Conservation (phyloP, 352 stramenopile species). For the Pythium brassicae region DNA sequence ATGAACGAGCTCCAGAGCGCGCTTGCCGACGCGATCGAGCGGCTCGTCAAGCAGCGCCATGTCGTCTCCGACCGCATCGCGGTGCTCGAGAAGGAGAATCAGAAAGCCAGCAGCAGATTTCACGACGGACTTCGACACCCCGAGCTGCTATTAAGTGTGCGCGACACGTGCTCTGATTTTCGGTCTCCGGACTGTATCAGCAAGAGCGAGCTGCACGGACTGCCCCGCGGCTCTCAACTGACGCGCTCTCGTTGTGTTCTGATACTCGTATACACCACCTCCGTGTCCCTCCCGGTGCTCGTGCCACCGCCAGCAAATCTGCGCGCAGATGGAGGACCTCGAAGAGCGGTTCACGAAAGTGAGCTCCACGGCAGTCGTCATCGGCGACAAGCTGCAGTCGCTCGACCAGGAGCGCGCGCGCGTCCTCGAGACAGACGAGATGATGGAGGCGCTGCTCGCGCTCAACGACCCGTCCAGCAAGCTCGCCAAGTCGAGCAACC, state of each 20-base stretch:
- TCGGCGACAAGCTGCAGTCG: conserved; percentile 59
- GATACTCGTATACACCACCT: not conserved
- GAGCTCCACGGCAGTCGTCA: conserved; percentile 72
- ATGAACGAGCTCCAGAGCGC: conserved; percentile 68
- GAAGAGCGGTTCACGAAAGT: conserved; percentile 86
- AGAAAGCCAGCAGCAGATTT: conserved; percentile 45
- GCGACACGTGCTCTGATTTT: not conserved
- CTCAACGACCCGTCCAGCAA: conserved; percentile 64
- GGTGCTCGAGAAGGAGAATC: conserved; percentile 60
- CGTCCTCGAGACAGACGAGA: conserved; percentile 71
- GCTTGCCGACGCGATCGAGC: conserved; percentile 51
- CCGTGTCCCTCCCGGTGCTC: not conserved
- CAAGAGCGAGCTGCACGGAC: not conserved
- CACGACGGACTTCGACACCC: conserved; percentile 58
- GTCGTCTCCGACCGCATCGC: conserved; percentile 54
- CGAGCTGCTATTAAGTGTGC: conserved; percentile 52
- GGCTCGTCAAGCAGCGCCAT: conserved; percentile 50
- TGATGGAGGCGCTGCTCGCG: conserved; percentile 69
- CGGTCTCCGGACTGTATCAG: too few species aligned
- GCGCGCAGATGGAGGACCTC: conserved; percentile 73
- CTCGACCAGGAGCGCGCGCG: conserved; percentile 62
- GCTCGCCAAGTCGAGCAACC: conserved; percentile 50
- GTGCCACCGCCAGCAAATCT: conserved; percentile 71
- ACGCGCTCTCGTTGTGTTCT: not conserved
- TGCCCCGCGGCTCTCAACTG: not conserved